phyloP scores from a whole-genome alignment of 106 monocot genomes.

The Allium cepa region DNA sequence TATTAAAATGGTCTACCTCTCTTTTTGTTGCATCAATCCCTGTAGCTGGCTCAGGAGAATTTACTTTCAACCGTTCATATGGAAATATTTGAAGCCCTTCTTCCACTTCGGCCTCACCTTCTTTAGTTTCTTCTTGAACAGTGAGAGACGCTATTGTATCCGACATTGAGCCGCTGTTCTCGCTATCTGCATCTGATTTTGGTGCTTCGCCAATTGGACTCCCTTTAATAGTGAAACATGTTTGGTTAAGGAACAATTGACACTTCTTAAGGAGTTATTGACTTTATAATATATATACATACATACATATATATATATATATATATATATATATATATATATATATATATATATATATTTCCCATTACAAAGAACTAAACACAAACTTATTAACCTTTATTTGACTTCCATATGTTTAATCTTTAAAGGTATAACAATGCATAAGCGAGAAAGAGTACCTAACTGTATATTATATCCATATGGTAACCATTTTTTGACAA shows the following conservation, averaged over 20 bases:
- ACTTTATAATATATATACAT: neutral
- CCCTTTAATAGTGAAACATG: slow-evolving; percentile 18
- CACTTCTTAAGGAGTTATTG: neutral
- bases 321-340: neutral
- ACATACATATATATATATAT: neutral
- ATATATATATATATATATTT: too few relatives aligned
- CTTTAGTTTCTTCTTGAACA: slow-evolving; percentile 61
- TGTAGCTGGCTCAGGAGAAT: slow-evolving; percentile 47
- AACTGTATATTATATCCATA: too few relatives aligned
- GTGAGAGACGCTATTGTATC: slow-evolving; percentile 39
- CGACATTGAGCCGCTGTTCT: slow-evolving; percentile 24
- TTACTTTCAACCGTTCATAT: slow-evolving; percentile 63
- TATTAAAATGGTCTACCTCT: slow-evolving; percentile 33
- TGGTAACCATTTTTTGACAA: too few relatives aligned
- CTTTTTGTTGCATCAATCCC: slow-evolving; percentile 77
- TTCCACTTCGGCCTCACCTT: slow-evolving; percentile 67
- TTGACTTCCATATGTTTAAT: too few relatives aligned
- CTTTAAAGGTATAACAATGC: too few relatives aligned
- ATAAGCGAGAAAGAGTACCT: too few relatives aligned
- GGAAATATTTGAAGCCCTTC: slow-evolving; percentile 69
- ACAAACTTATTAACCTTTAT: too few relatives aligned
- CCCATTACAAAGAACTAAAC: too few relatives aligned
- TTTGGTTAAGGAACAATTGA: neutral
- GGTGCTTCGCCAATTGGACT: slow-evolving; percentile 27
- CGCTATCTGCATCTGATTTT: slow-evolving; percentile 28